Evolutionary conservation across 2,329 filamentous ascomycete genomes (phyloP).

Genomic region (Aspergillus aculeatinus): DNA sequence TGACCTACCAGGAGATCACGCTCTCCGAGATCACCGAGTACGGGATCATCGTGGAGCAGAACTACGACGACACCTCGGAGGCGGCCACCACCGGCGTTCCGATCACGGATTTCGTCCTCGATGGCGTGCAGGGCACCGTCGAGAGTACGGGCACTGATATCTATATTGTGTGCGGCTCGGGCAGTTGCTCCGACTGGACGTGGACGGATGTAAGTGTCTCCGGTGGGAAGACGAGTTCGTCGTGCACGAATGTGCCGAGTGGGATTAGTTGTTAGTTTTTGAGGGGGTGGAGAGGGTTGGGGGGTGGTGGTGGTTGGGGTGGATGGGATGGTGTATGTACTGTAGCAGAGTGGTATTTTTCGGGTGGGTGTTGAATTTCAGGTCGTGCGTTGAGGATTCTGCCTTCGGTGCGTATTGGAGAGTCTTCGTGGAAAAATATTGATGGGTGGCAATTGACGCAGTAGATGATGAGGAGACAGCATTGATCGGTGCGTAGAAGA

Average conservation of each 20-base stretch:
- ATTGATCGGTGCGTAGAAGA: no score
- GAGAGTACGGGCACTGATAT: slow-evolving; percentile 40
- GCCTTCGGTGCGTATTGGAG: no score
- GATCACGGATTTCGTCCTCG: slow-evolving; percentile 41
- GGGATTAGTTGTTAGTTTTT: slow-evolving; percentile 32
- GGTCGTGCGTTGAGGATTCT: no score
- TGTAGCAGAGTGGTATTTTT: no score
- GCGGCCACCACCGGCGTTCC: slow-evolving; percentile 40
- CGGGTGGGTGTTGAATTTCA: no score
- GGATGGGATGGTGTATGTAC: not conserved
- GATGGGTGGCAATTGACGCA: rapidly evolving
- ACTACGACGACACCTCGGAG: slow-evolving; percentile 52
- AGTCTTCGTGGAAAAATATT: no score
- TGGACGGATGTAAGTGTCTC: slow-evolving; percentile 53
- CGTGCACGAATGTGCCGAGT: slow-evolving; percentile 45
- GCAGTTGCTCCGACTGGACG: slow-evolving; percentile 55
- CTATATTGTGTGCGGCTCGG: slow-evolving; percentile 57
- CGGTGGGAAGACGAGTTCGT: slow-evolving; percentile 50
- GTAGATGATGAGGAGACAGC: no score
- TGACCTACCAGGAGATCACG: slow-evolving; percentile 56
- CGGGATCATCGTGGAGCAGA: slow-evolving; percentile 60
- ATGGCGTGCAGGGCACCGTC: slow-evolving; percentile 38
- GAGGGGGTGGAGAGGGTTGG: not conserved
- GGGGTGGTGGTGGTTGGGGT: not conserved
- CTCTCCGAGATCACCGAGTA: slow-evolving; percentile 45